These are phyloP conservation scores for Trametes polyzona DNA, from an alignment of 1,284 basidiomycete genomes.

Conservation along the genomic window DNA sequence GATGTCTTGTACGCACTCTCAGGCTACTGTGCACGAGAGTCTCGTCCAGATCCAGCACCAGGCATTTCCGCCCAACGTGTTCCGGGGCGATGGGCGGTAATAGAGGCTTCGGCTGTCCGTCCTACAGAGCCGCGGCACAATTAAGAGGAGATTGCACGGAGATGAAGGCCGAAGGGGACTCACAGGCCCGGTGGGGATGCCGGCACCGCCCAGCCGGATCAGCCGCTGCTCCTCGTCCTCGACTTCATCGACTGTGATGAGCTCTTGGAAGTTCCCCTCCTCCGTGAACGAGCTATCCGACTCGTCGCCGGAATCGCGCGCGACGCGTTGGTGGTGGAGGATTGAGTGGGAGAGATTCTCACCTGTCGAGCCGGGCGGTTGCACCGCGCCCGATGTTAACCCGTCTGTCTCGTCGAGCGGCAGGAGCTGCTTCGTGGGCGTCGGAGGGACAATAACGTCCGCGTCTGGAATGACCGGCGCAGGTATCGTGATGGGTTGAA, in stretches of 20 bases:
- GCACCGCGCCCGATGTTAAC: conserved; percentile 70
- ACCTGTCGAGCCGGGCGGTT: conserved; percentile 71
- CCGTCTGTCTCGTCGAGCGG: conserved; percentile 63
- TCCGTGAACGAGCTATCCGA: conserved; percentile 45
- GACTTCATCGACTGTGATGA: conserved; percentile 45
- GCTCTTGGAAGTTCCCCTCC: conserved; percentile 54
- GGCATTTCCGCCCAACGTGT: conserved; percentile 87
- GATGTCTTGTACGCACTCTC: conserved; percentile 60
- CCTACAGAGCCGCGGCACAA: conserved; percentile 45
- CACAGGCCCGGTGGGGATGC: conserved; percentile 79
- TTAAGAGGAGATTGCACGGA: conserved; percentile 2
- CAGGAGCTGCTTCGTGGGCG: conserved; percentile 47
- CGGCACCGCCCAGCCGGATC: conserved; percentile 81
- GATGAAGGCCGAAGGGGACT: conserved; percentile 33
- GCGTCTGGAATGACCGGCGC: conserved; percentile 17
- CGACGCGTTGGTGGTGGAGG: conserved; percentile 37
- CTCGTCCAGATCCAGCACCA: conserved; percentile 95
- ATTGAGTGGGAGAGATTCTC: conserved; percentile 37
- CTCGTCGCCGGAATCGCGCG: conserved; percentile 45
- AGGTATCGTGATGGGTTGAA: conserved; percentile 16
- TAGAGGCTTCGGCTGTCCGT: conserved; percentile 87
- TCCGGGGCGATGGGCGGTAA: conserved; percentile 78
- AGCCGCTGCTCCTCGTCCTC: conserved; percentile 82
- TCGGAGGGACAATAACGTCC: conserved; percentile 57
- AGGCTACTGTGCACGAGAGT: conserved; percentile 94